Conservation (phyloP, 495 filamentous ascomycete species). For the Emericellopsis terricola region DNA sequence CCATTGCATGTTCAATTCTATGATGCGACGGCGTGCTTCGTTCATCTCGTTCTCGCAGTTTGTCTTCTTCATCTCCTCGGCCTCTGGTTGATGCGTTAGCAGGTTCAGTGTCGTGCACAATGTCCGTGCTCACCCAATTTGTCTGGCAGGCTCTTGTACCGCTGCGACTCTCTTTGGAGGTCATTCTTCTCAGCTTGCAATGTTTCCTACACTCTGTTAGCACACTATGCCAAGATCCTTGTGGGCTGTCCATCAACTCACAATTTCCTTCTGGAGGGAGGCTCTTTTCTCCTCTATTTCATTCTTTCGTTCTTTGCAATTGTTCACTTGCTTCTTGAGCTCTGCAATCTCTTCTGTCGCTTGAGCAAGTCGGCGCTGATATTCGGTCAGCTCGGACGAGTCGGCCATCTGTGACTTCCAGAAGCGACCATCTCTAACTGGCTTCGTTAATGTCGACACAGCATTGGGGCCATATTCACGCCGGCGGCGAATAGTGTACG, state of each 20-base stretch:
- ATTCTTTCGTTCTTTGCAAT: slow-evolving; percentile 6
- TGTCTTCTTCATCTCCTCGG: slow-evolving; percentile 32
- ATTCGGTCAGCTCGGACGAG: slow-evolving; percentile 32
- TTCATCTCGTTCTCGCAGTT: slow-evolving; percentile 15
- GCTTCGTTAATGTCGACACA: slow-evolving; percentile 40
- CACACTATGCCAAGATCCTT: too few species aligned
- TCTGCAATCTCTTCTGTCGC: slow-evolving; percentile 17
- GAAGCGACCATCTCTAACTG: slow-evolving; percentile 32
- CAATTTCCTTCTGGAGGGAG: slow-evolving; percentile 9
- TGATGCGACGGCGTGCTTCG: slow-evolving; percentile 20
- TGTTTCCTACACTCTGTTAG: slow-evolving; percentile 15
- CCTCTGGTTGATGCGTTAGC: slow-evolving; percentile 17
- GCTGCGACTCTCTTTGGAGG: slow-evolving; percentile 40
- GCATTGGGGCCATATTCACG: slow-evolving; percentile 57
- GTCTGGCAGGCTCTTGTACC: slow-evolving; percentile 48
- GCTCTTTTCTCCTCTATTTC: background rate
- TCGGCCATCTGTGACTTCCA: slow-evolving; percentile 74
- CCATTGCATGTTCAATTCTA: slow-evolving; percentile 26
- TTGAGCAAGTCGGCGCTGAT: slow-evolving; percentile 17
- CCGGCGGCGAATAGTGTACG: slow-evolving; percentile 42
- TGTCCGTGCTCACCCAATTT: too few species aligned
- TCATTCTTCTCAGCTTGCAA: slow-evolving; percentile 20
- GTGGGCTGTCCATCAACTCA: slow-evolving; percentile 12
- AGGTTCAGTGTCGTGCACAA: too few species aligned
- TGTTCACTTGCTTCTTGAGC: slow-evolving; percentile 16